Base-by-base conservation (phyloP, 495 filamentous ascomycete genomes). In the Entonaema liquescens region DNA sequence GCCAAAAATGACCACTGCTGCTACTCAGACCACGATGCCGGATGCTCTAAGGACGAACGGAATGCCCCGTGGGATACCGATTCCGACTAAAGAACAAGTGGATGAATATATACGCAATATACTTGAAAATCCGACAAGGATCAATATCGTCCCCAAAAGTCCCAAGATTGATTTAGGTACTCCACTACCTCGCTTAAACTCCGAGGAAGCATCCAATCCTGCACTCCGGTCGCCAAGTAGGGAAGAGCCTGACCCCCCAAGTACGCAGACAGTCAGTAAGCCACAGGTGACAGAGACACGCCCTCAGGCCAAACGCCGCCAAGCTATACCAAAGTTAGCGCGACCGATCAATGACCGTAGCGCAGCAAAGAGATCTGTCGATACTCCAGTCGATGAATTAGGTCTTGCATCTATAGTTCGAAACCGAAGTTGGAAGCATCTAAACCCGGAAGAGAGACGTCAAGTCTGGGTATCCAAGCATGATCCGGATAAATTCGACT, bases 401-500 rank as follows among this genome's bases (percentile, higher is more conserved):
- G 49, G 29, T 12, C 29, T 71, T 2, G 55, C 59, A 13, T 62
- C 67, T 55, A 26, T 67, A 44, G 13, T 65, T 42, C 56, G 15
- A 13, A 64, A 55, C 15, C 57, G 59, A 40, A 57, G 44, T 52
- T 70, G 64, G 73, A 72, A 55, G 35, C 17, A 55, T 7, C 49
- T 71, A 17, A 52, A 49, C 5, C 62, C 62, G 11, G 75, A 75
- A 49, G 62, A 73, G 54, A 69, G 68, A 52, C 70, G 73, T 4
- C 70, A 67, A 26, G 59, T 57, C 42, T 69, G 63, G 73, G 44
- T 73, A 52, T 56, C 73, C 3, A 67, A 73, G 13, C 75, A 77
- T 49, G 75, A 77, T 19, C 63, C 73, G 0, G 44, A 33, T 3
- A 65, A 68, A 35, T 67, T 77, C 11, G 75, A 77, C 53, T 70